A percentile compares a stretch with the other conserved stretches of the same genome.
phyloP scores from a whole-genome alignment of 257 asterid species.

The Haberlea rhodopensis region DNA sequence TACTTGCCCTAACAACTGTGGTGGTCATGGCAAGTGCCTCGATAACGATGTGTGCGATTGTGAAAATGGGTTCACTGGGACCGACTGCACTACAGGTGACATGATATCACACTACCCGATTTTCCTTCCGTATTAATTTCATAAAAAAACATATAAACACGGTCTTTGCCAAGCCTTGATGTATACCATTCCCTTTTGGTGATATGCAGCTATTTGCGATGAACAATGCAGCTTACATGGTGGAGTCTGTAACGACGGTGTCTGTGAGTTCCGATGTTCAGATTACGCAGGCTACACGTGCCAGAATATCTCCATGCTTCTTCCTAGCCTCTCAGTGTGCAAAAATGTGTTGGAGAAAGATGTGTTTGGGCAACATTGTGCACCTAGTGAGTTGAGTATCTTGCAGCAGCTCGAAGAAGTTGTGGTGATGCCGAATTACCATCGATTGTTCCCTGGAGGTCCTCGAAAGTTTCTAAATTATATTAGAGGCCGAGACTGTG shows the following conservation, averaged over 20 bases:
- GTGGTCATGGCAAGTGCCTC: slow-evolving; percentile 74
- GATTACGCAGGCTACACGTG: slow-evolving; percentile 99
- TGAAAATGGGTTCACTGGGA: slow-evolving; percentile 67
- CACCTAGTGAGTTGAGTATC: slow-evolving; percentile 84
- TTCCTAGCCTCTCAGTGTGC: slow-evolving; percentile 84
- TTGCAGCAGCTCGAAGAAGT: slow-evolving; percentile 97
- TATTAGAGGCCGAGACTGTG: slow-evolving; percentile 87
- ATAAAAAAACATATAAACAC: neutral
- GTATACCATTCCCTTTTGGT: slow-evolving; percentile 20
- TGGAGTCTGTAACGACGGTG: slow-evolving; percentile 95
- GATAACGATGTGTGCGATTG: slow-evolving; percentile 62
- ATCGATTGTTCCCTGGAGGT: slow-evolving; percentile 87
- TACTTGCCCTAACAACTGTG: slow-evolving; percentile 66
- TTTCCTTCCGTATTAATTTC: neutral
- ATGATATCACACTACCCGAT: too few species aligned
- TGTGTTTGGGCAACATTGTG: slow-evolving; percentile 80
- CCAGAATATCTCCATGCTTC: slow-evolving; percentile 88
- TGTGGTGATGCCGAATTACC: slow-evolving; percentile 99
- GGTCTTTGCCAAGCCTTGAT: neutral
- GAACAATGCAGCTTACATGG: slow-evolving; percentile 99
- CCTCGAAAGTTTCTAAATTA: slow-evolving; percentile 85
- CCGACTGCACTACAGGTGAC: slow-evolving; percentile 92
- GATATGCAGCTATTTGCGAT: slow-evolving; percentile 79
- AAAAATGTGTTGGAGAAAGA: slow-evolving; percentile 73
- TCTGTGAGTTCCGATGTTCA: slow-evolving; percentile 96